Base-by-base conservation (phyloP, 2,329 filamentous ascomycete species). In the Harringtonia aguacate region DNA sequence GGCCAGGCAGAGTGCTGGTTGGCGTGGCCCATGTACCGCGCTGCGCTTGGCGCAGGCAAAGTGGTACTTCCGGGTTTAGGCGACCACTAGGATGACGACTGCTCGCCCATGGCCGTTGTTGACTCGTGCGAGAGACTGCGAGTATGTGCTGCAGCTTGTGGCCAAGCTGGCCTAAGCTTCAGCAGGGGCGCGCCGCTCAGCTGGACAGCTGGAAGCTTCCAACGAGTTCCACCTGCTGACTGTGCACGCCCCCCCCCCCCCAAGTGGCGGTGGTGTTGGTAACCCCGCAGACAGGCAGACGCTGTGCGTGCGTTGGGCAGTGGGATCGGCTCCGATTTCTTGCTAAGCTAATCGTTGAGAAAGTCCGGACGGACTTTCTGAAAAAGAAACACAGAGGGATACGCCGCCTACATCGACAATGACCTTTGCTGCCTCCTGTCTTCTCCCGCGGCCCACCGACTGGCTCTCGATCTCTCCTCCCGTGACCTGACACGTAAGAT, bases 21-120 rank as follows among this genome's bases (percentile, higher is more conserved):
- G 36, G 41, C 33, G 31, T 40, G 36, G 39, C 45, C 5, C 18
- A 48, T 24, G 48, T 49, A 50, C 24, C 36, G 20, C 9, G 22
- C 6, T 21, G 39, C 36, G 31, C 14, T 8, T 14, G 4, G 6
- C 9, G n/a, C 21, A 17, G 29, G 29, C 17, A 39, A 27, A 36
- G 9, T 15, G 36, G 43, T 51, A 51, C 49, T 34, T 44, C 12
- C 14, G 8, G 9, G 37, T 46, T 27, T 48, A 58, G 57, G 56
- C 56, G 55, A 54, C 56, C 49, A 55, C 49, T 52, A 43, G 53
- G 54, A 59, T 60, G 57, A 60, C 58, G 58, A 58, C 50, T 52
- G 39, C 36, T 15, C 12, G 9, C 8, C 33, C 15, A 14, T 13
- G 10, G 8, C 17, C n/a, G 18, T 37, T 37, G 14, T 34, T n/a